Percentiles rank a stretch among this genome's conserved stretches.
phyloP scores from a whole-genome alignment of 2,329 filamentous ascomycete species.

The Pestalotiopsis sp. region DNA sequence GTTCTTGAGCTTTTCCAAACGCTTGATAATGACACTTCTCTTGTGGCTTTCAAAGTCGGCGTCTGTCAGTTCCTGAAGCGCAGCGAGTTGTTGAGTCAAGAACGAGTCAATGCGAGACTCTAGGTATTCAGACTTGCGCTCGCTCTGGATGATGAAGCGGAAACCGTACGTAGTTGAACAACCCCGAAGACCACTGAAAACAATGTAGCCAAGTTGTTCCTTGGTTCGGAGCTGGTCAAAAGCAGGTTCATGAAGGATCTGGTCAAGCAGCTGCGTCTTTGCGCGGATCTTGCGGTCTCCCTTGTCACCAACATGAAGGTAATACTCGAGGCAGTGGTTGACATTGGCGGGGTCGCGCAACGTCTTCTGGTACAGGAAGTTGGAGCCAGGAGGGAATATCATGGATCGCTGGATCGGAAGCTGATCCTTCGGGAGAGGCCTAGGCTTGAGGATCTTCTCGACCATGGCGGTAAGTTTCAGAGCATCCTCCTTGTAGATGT shows the following conservation, averaged over 20 bases:
- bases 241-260: slow-evolving; percentile 89
- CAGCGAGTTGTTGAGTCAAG: slow-evolving; percentile 43
- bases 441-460: slow-evolving; percentile 75
- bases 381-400: slow-evolving; percentile 76
- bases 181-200: slow-evolving; percentile 77
- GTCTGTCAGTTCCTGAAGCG: slow-evolving; percentile 61
- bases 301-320: slow-evolving; percentile 70
- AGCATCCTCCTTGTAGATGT: slow-evolving; percentile 92
- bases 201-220: slow-evolving; percentile 95
- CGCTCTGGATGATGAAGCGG: slow-evolving; percentile 90
- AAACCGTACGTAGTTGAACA: slow-evolving; percentile 82
- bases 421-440: slow-evolving; percentile 73
- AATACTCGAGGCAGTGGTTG: slow-evolving; percentile 83
- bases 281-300: slow-evolving; percentile 72
- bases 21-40: slow-evolving; percentile 82
- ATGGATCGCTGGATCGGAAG: slow-evolving; percentile 80
- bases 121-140: slow-evolving; percentile 80
- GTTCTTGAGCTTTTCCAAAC: slow-evolving; percentile 91
- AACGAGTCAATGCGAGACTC: slow-evolving; percentile 89
- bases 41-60: slow-evolving; percentile 90
- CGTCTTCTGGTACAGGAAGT: slow-evolving; percentile 80
- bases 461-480: slow-evolving; percentile 83
- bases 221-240: slow-evolving; percentile 96
- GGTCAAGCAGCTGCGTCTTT: slow-evolving; percentile 79
- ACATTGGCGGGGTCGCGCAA: slow-evolving; percentile 88